These are phyloP conservation scores for Fusarium dlaminii DNA, from an alignment of 2,329 filamentous ascomycete genomes.

Conservation along the genomic window DNA sequence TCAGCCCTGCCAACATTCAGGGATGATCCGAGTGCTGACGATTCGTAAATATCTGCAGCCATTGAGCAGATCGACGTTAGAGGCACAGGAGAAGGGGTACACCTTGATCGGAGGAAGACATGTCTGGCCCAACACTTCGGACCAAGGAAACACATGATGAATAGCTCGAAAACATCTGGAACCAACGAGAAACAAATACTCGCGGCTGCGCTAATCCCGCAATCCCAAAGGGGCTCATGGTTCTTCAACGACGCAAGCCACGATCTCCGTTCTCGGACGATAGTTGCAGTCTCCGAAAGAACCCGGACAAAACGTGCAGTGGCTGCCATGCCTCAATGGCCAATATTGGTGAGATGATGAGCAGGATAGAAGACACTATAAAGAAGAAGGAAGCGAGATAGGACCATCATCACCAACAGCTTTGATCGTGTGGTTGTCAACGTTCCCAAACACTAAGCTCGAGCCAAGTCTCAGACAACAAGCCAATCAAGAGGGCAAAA, in stretches of 20 bases:
- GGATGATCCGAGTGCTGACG: neutral
- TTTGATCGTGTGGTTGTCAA: slow-evolving; percentile 43
- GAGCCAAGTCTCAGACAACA: slow-evolving; percentile 38
- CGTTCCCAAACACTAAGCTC: slow-evolving; percentile 46
- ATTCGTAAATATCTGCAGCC: slow-evolving; percentile 17
- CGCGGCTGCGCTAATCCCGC: slow-evolving; percentile 46
- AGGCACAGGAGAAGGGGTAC: slow-evolving; percentile 6
- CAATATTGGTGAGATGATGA: slow-evolving; percentile 7
- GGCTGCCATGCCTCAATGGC: slow-evolving; percentile 33
- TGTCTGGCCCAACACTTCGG: slow-evolving; percentile 1
- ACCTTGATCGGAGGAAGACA: slow-evolving; percentile 2
- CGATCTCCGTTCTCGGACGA: slow-evolving; percentile 37
- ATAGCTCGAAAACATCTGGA: slow-evolving; percentile 14
- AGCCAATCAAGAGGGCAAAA: slow-evolving; percentile 48
- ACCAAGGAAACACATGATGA: slow-evolving; percentile 7
- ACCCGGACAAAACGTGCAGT: slow-evolving; percentile 36
- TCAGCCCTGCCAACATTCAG: slow-evolving; percentile 33
- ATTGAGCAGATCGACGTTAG: slow-evolving; percentile 19
- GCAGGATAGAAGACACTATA: slow-evolving; percentile 5
- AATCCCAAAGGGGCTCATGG: slow-evolving; percentile 29
- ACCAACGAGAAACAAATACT: slow-evolving; percentile 35
- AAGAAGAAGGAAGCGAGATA: slow-evolving; percentile 10
- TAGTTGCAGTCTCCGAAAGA: slow-evolving; percentile 9
- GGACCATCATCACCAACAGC: slow-evolving; percentile 24
- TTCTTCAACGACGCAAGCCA: slow-evolving; percentile 40